Evolutionary conservation across 768 basidiomycete species (phyloP).

Genomic region (Pleurotus eryngii): DNA sequence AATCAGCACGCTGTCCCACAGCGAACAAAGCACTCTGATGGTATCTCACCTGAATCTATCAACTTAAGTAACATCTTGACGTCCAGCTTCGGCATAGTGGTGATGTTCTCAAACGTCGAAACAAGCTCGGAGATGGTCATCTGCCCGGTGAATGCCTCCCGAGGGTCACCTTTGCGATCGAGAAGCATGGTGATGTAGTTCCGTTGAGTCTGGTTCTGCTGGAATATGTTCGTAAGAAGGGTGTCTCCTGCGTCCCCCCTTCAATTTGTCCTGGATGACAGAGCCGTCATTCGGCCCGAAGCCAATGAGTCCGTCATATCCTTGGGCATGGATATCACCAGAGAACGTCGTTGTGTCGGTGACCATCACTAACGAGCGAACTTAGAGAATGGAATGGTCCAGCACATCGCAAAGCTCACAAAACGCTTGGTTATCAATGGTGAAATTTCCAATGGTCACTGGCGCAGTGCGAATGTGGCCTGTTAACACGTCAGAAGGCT

Average conservation of each 20-base stretch:
- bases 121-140: slow-evolving; percentile 67
- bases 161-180: slow-evolving; percentile 54
- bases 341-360: slow-evolving; percentile 62
- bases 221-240: slow-evolving; percentile 63
- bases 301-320: slow-evolving; percentile 70
- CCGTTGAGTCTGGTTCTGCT: slow-evolving; percentile 46
- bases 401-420: slow-evolving; percentile 34
- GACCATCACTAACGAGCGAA: slow-evolving; percentile 51
- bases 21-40: not conserved
- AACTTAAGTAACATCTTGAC: slow-evolving; percentile 63
- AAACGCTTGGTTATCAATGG: slow-evolving; percentile 63
- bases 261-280: slow-evolving; percentile 53
- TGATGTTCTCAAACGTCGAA: slow-evolving; percentile 58
- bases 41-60: slow-evolving; percentile 40
- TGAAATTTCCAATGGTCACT: slow-evolving; percentile 53
- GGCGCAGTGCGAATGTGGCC: slow-evolving; percentile 55
- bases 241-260: slow-evolving; percentile 46
- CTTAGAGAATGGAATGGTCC: not conserved
- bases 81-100: slow-evolving; percentile 58
- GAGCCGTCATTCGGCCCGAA: slow-evolving; percentile 78
- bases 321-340: slow-evolving; percentile 53
- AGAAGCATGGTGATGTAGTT: slow-evolving; percentile 73
- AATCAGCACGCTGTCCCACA: not conserved
- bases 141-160: slow-evolving; percentile 53
- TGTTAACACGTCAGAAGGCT: slow-evolving; percentile 15